These are phyloP conservation scores for Botrytis aclada DNA, from an alignment of 2,329 filamentous ascomycete species.

Conservation along the genomic window DNA sequence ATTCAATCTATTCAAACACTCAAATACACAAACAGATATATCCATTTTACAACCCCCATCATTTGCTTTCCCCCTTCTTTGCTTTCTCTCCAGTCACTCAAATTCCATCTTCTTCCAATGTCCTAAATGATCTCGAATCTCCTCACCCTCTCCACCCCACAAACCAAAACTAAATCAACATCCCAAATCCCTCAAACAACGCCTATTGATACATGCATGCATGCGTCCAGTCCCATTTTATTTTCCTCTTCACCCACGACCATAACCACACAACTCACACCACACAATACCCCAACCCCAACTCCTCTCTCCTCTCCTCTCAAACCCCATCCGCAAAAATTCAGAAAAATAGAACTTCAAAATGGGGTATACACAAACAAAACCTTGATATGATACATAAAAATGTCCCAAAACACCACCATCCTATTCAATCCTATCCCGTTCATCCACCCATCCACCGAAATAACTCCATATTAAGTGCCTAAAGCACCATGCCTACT, in stretches of 20 bases:
- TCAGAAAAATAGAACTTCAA: background rate
- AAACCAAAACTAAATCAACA: background rate
- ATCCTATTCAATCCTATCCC: background rate
- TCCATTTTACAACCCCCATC: background rate
- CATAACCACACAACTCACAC: background rate
- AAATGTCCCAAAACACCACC: background rate
- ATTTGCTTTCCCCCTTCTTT: background rate
- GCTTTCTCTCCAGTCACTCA: background rate
- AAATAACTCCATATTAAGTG: background rate
- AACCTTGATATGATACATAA: background rate
- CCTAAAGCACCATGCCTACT: background rate
- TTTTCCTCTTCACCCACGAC: background rate
- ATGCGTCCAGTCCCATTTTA: background rate
- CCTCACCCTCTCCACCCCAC: background rate
- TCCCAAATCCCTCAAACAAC: background rate
- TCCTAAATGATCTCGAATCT: background rate
- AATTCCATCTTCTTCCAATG: background rate
- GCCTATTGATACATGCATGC: background rate
- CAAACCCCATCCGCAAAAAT: background rate
- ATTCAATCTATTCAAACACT: background rate
- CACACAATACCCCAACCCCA: background rate
- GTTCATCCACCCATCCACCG: background rate
- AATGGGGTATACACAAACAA: conserved; percentile 8
- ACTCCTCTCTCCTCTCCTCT: background rate
- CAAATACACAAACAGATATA: background rate